Evolutionary conservation across 129 eudicot species (phyloP).

Genomic region (Flaveria bidentis): DNA sequence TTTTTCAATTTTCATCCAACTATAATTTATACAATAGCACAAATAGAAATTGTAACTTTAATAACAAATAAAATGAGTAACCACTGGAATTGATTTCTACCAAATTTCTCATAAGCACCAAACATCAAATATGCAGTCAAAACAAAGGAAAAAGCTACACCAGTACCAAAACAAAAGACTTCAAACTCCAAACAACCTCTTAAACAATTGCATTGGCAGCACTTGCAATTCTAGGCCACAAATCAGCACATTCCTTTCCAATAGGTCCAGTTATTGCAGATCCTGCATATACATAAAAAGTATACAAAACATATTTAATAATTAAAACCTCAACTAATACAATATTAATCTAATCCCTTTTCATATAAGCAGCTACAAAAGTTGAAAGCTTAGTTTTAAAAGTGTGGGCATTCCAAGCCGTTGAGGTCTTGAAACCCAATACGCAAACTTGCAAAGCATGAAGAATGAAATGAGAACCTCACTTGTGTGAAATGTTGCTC

Average conservation of each 20-base stretch:
- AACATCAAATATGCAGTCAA: not conserved
- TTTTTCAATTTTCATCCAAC: too few species aligned
- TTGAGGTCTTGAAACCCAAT: too few species aligned
- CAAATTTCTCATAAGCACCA: slow-evolving; percentile 24
- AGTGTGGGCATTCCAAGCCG: too few species aligned
- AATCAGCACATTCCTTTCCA: slow-evolving; percentile 91
- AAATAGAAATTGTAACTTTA: not conserved
- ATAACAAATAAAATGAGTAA: not conserved
- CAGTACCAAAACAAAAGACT: slow-evolving; percentile 6
- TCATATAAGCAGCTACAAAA: not conserved
- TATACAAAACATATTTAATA: not conserved
- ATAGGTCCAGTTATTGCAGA: slow-evolving; percentile 93
- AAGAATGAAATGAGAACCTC: too few species aligned
- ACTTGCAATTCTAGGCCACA: slow-evolving; percentile 91
- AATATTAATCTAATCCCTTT: not conserved
- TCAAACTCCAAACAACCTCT: not conserved
- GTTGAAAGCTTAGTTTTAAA: too few species aligned
- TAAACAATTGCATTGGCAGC: slow-evolving; percentile 90
- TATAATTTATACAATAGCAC: not conserved
- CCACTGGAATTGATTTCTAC: not conserved
- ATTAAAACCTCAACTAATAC: not conserved
- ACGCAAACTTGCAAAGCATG: too few species aligned
- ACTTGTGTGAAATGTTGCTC: too few species aligned
- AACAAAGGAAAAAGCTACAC: slow-evolving; percentile 13
- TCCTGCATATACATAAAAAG: slow-evolving; percentile 37